Conservation (phyloP, 2,329 filamentous ascomycete genomes). For the Piedraia hortae region DNA sequence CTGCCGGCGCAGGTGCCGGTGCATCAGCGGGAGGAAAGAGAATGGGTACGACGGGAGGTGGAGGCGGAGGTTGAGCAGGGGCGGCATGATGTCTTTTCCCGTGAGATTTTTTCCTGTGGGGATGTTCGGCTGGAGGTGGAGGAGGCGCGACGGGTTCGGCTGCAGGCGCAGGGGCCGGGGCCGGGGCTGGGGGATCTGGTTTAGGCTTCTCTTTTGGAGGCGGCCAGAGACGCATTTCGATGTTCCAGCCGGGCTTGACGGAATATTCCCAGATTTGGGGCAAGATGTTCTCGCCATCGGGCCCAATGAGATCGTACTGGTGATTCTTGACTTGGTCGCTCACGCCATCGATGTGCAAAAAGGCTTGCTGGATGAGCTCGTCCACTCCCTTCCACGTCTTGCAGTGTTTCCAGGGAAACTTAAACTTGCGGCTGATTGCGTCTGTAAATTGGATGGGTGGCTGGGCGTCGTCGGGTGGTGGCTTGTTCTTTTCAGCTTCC, state of each 20-base stretch:
- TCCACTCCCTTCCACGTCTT: slow-evolving; percentile 30
- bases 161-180: too few species aligned
- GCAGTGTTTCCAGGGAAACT: slow-evolving; percentile 67
- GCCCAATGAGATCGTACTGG: slow-evolving; percentile 21
- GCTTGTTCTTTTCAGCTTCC: slow-evolving; percentile 20
- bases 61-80: too few species aligned
- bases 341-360: slow-evolving; percentile 20
- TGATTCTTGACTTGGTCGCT: slow-evolving; percentile 19
- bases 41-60: too few species aligned
- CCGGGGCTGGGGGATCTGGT: too few species aligned
- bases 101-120: too few species aligned
- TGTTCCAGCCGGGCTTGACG: slow-evolving; percentile 21
- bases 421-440: slow-evolving; percentile 72
- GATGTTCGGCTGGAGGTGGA: too few species aligned
- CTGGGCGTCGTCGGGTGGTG: slow-evolving; percentile 29
- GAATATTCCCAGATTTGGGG: slow-evolving; percentile 22
- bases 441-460: slow-evolving; percentile 73
- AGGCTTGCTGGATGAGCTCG: slow-evolving; percentile 22
- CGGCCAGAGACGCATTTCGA: slow-evolving; percentile 24
- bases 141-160: too few species aligned
- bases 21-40: too few species aligned
- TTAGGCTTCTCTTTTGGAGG: slow-evolving; percentile 16
- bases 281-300: slow-evolving; percentile 22
- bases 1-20: too few species aligned
- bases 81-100: too few species aligned